Percentiles rank a stretch among this genome's conserved stretches.
These are phyloP conservation scores for Serendipita sp. DNA, from an alignment of 768 basidiomycete species.

Conservation along the genomic window DNA sequence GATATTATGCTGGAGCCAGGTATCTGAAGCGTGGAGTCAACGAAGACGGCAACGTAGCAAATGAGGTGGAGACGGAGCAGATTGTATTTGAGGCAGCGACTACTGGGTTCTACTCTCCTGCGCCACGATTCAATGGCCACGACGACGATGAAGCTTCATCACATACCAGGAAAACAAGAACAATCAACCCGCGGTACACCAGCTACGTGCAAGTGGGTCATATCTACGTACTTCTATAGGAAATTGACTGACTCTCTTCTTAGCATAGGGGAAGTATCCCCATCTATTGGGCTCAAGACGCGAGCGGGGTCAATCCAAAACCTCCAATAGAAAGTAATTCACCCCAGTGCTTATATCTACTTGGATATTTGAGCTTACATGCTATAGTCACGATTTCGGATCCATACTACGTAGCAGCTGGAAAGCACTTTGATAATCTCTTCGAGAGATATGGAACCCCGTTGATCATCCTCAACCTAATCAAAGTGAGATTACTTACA, in stretches of 20 bases:
- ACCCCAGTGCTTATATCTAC: background rate
- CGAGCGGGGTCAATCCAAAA: conserved; percentile 72
- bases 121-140: conserved; percentile 21
- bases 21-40: conserved; percentile 92
- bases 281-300: conserved; percentile 92
- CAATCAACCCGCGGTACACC: conserved; percentile 72
- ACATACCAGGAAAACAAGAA: background rate
- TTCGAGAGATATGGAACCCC: conserved; percentile 81
- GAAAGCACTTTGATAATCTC: conserved; percentile 83
- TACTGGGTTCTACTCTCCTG: conserved; percentile 74
- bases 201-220: conserved; percentile 76
- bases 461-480: conserved; percentile 82
- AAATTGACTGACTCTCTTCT: background rate
- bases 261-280: conserved; percentile 93
- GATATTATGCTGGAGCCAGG: conserved; percentile 90
- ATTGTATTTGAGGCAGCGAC: conserved; percentile 84
- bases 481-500: conserved; percentile 48
- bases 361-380: conserved; percentile 9
- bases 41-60: conserved; percentile 92
- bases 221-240: too few relatives aligned
- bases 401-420: conserved; percentile 87
- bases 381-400: conserved; percentile 73
- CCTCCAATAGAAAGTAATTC: conserved; percentile 89
- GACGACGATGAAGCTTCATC: conserved; percentile 10
- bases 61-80: conserved; percentile 98